Evolutionary conservation across 108 stramenopile genomes (phyloP).

Genomic region (Chaetoceros tenuissimus): DNA sequence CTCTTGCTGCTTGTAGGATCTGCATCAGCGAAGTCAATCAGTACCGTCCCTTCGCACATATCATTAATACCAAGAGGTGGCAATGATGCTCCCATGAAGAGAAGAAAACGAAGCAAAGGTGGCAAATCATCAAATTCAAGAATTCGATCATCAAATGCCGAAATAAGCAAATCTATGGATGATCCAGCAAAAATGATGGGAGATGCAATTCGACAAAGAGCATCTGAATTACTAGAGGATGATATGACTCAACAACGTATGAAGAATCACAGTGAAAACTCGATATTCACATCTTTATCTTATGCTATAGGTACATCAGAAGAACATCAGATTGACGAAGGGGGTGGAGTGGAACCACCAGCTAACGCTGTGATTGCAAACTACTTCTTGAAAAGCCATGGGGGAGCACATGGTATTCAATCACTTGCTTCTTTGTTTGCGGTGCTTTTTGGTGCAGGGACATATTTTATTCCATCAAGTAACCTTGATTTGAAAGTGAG

Average conservation of each 20-base stretch:
- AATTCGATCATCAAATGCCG: too few relatives aligned
- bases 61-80: too few relatives aligned
- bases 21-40: too few relatives aligned
- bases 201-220: background rate
- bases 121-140: too few relatives aligned
- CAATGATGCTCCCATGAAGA: too few relatives aligned
- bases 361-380: conserved; percentile 54
- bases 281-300: conserved; percentile 26
- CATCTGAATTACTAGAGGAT: background rate
- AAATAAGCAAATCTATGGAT: too few relatives aligned
- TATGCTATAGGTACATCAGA: conserved; percentile 46
- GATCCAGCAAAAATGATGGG: conserved; percentile 1
- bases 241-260: background rate
- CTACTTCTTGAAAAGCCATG: conserved; percentile 76
- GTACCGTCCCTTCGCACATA: too few relatives aligned
- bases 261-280: background rate
- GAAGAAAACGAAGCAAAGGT: too few relatives aligned
- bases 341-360: conserved; percentile 42
- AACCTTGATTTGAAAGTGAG: conserved; percentile 5
- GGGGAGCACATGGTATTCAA: conserved; percentile 68
- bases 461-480: conserved; percentile 17
- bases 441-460: conserved; percentile 26
- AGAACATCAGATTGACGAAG: conserved; percentile 15
- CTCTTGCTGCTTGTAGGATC: too few relatives aligned
- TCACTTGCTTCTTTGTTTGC: conserved; percentile 50